Evolutionary conservation across 148 eudicot species (phyloP).

Genomic region (Rhododendron vialii): DNA sequence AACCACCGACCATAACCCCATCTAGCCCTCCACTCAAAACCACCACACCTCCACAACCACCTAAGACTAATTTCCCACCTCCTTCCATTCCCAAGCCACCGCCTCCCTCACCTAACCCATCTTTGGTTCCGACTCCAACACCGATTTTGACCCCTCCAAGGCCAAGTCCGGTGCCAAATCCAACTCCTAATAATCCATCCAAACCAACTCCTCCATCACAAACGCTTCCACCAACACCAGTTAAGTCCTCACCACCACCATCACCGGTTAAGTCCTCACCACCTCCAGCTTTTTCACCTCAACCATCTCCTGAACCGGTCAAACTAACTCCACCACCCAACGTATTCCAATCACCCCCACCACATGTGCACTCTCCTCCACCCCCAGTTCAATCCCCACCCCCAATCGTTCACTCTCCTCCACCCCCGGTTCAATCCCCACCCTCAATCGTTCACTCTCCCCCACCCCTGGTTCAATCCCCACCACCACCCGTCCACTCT

Average conservation of each 20-base stretch:
- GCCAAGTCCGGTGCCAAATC: constrained; percentile 6
- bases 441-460: too few relatives aligned
- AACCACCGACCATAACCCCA: background rate
- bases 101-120: constrained; percentile 14
- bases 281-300: constrained; percentile 14
- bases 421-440: background rate
- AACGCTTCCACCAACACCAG: background rate
- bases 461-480: background rate
- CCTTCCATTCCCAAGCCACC: constrained; percentile 16
- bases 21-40: background rate
- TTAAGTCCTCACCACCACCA: background rate
- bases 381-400: constrained; percentile 12
- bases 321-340: background rate
- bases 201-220: background rate
- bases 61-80: constrained; percentile 10
- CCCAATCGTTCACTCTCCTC: constrained; percentile 9
- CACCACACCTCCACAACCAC: background rate
- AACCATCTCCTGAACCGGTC: constrained; percentile 3
- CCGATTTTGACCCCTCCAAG: background rate
- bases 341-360: background rate
- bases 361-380: background rate
- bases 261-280: constrained; percentile 5
- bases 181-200: background rate
- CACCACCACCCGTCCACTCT: constrained; percentile 16
- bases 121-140: constrained; percentile 1